These are phyloP conservation scores for Pseudisothecium myosuroides DNA, from an alignment of 225 moss, liverwort and hornwort species.

Conservation along the genomic window DNA sequence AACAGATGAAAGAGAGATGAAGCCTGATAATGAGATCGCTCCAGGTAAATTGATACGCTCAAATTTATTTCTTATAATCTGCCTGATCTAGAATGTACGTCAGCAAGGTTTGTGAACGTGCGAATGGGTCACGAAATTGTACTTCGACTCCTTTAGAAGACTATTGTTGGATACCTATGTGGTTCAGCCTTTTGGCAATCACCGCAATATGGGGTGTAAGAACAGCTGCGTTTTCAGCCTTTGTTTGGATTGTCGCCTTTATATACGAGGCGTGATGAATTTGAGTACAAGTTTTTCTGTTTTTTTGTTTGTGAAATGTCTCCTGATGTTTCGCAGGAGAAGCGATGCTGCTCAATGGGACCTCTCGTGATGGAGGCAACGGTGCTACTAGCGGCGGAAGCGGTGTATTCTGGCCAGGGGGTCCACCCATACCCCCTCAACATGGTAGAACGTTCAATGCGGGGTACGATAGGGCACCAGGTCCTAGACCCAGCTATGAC, in stretches of 20 bases:
- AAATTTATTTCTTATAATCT: background rate
- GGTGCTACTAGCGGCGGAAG: conserved; percentile 25
- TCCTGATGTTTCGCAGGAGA: conserved; percentile 14
- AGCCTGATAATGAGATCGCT: conserved; percentile 36
- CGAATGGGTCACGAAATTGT: background rate
- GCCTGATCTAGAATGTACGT: background rate
- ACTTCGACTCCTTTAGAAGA: background rate
- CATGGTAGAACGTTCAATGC: conserved; percentile 30
- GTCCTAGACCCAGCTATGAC: conserved; percentile 35
- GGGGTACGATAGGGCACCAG: conserved; percentile 31
- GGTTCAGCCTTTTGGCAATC: background rate
- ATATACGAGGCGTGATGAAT: background rate
- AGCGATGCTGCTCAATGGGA: conserved; percentile 26
- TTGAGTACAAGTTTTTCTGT: background rate
- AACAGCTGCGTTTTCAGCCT: background rate
- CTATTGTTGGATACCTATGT: background rate
- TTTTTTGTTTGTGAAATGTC: background rate
- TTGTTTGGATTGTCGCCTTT: background rate
- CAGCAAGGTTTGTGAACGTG: background rate
- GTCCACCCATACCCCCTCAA: conserved; percentile 25
- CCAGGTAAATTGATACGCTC: conserved; percentile 1
- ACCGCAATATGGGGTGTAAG: background rate
- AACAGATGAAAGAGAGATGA: conserved; percentile 44
- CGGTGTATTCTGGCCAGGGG: conserved; percentile 40
- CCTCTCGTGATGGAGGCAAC: conserved; percentile 36